Conservation (phyloP, 495 filamentous ascomycete genomes). For the Aspergillus conjunctus region DNA sequence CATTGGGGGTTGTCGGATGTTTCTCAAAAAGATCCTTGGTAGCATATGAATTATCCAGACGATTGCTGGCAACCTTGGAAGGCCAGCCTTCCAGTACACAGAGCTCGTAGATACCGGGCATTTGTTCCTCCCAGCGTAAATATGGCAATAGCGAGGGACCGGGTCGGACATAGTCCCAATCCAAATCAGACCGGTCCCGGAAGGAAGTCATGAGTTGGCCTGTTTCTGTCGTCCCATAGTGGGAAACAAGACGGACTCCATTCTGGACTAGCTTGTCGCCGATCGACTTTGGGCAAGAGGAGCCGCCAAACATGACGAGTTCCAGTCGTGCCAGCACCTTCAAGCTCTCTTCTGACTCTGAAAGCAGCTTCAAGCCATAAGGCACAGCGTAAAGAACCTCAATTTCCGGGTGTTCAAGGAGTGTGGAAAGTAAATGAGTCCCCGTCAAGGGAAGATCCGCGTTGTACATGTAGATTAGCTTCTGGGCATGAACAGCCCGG, state of each 20-base stretch:
- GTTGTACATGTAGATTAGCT: constrained; percentile 49
- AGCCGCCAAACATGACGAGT: constrained; percentile 52
- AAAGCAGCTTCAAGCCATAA: constrained; percentile 51
- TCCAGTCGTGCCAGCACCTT: constrained; percentile 38
- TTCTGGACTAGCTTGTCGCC: constrained; percentile 52
- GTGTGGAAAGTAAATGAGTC: constrained; percentile 38
- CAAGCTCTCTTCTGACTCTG: constrained; percentile 46
- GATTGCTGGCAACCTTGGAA: constrained; percentile 59
- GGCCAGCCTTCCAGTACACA: constrained; percentile 61
- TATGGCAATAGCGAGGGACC: constrained; percentile 28
- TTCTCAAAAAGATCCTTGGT: constrained; percentile 58
- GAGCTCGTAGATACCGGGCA: constrained; percentile 55
- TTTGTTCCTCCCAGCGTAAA: constrained; percentile 53
- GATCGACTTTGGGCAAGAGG: constrained; percentile 50
- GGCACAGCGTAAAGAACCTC: constrained; percentile 50
- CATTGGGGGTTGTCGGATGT: constrained; percentile 49
- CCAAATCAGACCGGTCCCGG: constrained; percentile 46
- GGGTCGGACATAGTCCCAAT: constrained; percentile 63
- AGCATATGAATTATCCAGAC: constrained; percentile 58
- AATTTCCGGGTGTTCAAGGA: constrained; percentile 39
- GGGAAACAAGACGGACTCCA: constrained; percentile 53
- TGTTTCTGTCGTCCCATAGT: constrained; percentile 54
- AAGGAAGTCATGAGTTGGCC: constrained; percentile 56
- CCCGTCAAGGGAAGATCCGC: constrained; percentile 45
- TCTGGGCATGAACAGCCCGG: constrained; percentile 43